A percentile compares a stretch with the other conserved stretches of the same genome.
These are phyloP conservation scores for Bretschneidera sinensis DNA, from an alignment of 345 rosid genomes.

Conservation along the genomic window DNA sequence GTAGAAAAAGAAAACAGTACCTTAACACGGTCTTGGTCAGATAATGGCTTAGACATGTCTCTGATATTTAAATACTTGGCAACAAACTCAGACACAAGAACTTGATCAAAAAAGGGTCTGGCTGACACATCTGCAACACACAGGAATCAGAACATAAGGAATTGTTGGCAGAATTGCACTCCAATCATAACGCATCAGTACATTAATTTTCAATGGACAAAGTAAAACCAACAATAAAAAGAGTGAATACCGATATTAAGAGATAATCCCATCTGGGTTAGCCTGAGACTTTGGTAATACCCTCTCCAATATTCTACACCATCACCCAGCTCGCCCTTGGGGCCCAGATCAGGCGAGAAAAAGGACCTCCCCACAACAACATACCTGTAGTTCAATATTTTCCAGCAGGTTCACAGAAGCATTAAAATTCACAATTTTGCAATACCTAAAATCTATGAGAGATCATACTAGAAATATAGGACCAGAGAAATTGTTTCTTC, in stretches of 20 bases:
- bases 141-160: background rate
- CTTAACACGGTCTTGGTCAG: slow-evolving; percentile 55
- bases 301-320: slow-evolving; percentile 74
- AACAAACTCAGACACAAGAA: slow-evolving; percentile 47
- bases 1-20: slow-evolving; percentile 19
- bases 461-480: too few relatives aligned
- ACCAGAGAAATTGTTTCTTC: too few relatives aligned
- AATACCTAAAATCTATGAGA: too few relatives aligned
- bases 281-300: slow-evolving; percentile 62
- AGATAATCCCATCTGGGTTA: slow-evolving; percentile 76
- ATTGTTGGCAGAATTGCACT: background rate
- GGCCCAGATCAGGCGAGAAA: slow-evolving; percentile 31
- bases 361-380: slow-evolving; percentile 62
- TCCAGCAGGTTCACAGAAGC: too few relatives aligned
- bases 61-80: slow-evolving; percentile 24
- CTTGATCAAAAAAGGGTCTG: slow-evolving; percentile 60
- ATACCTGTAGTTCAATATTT: slow-evolving; percentile 26
- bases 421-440: background rate
- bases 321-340: slow-evolving; percentile 40
- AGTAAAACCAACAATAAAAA: too few relatives aligned
- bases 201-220: too few relatives aligned
- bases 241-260: slow-evolving; percentile 79
- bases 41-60: slow-evolving; percentile 39
- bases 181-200: background rate
- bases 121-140: slow-evolving; percentile 70